Evolutionary conservation across 805 yeast genomes (phyloP), one percentile per base, ranked within the genome.

Genomic region (Starmera pachycereana): DNA sequence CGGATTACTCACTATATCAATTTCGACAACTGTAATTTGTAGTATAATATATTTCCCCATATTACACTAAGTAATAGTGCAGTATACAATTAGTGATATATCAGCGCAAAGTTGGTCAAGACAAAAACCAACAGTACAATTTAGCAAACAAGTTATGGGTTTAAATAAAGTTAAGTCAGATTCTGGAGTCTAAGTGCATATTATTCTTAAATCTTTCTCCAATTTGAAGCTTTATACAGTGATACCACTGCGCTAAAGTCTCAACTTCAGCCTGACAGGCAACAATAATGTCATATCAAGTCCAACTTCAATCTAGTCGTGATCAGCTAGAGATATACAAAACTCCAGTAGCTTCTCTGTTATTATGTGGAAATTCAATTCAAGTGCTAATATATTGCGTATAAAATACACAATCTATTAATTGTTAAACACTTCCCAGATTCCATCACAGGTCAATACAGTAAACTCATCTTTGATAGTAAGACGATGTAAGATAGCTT

Each of bases 391-490:
- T 46, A 77, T 72, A 44, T 74, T 73, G 50, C 86, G 66, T 29
- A 83, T 72, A 30, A 73, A 57, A 18, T 63, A 57, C 2, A 78
- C 61, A 39, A 83, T 52, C 39, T 76, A 74, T 35, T 65, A 68
- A 46, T 79, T 78, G 43, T 73, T 75, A 51, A 71, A 73, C 31
- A 76, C 70, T 57, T 83, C 92, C 90, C 89, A 83, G 36, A 83
- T 77, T 35, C 94, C 94, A 60, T 83, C 94, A 60, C 94, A 83
- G 1, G 87, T 90, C 40, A 83, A 58, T 2, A 83, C 71, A 16
- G 83, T 53, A 56, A 83, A 83, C 56, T 83, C 90, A 51, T 82
- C 87, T 1, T 49, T 48, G 22, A 41, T 46, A 35, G 61, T 57
- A 16, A 68, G 57, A 47, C 66, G 63, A 53, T 81, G 87, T 44